Base-by-base conservation (phyloP, 208 protist genomes). In the Trypanosoma theileri region DNA sequence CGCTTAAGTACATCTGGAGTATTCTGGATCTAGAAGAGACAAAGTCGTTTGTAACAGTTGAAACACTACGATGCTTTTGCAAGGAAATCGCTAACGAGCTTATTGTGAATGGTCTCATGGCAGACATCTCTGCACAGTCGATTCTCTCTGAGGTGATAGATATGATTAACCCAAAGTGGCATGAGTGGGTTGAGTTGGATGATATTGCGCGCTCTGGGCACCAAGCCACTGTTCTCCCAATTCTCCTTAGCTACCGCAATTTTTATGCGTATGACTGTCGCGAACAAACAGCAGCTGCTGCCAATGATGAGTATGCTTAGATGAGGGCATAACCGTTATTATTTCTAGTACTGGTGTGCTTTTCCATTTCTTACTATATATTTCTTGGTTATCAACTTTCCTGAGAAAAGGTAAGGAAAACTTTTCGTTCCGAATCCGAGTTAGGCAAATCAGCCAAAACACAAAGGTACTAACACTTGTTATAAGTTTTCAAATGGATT, bases 211-310 rank as follows among this genome's bases (percentile, higher is more conserved):
- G 71, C 22, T 93, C 83, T 17, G 89, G 87, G 0, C 91, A 96
- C 69, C 86, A 93, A 74, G 82, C 80, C 0, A 94, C 84, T 0
- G 80, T 96, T 4, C 78, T 96, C 8, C 86, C 89, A 19, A 89
- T 96, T 54, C 72, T 96, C 16, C 65, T 96, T 42, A 94, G 87
- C 61, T 91, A 89, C 65, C 76, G 83, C 8, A 92, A 89, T 67
- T 96, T 96, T 51, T 94, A 88, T 73, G 84, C 88, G 13, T 96
- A 96, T 76, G 91, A 96, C 76, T 93, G 81, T 53, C 82, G 91
- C 19, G 91, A 96, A 64, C 91, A 96, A 55, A 90, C 84, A 7
- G 91, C 88, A 6, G 88, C 87, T 21, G 78, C 80, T 1, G 80
- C 86, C 10, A 91, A 82, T 42, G 90, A 96, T 52, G 90, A 85